Conservation (phyloP, 192 early-diverging fungal genomes). For the Geosiphon pyriformis region DNA sequence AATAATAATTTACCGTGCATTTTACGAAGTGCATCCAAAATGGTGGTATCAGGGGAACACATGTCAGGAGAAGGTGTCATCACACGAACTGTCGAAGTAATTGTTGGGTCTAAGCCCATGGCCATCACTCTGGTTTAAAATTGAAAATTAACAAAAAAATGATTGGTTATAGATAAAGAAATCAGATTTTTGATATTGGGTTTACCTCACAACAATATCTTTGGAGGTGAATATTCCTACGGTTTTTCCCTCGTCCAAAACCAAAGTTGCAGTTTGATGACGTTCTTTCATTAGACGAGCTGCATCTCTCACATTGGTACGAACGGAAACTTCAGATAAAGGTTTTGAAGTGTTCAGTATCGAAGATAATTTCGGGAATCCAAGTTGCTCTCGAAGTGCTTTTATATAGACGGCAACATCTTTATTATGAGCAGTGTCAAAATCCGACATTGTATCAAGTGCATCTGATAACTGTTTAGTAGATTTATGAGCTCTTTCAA, state of each 20-base stretch:
- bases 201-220: slow-evolving; percentile 63
- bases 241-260: slow-evolving; percentile 60
- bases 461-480: slow-evolving; percentile 73
- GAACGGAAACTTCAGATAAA: slow-evolving; percentile 56
- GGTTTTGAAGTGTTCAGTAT: slow-evolving; percentile 59
- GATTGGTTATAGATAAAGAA: background rate
- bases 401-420: slow-evolving; percentile 59
- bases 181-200: background rate
- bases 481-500: slow-evolving; percentile 74
- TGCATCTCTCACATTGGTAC: slow-evolving; percentile 65
- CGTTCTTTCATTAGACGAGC: slow-evolving; percentile 66
- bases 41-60: slow-evolving; percentile 54
- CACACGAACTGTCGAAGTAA: slow-evolving; percentile 88
- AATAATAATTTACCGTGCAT: slow-evolving; percentile 55
- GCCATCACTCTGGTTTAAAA: slow-evolving; percentile 63
- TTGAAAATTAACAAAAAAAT: background rate
- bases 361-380: slow-evolving; percentile 81
- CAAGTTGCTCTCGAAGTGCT: slow-evolving; percentile 70
- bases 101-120: slow-evolving; percentile 74
- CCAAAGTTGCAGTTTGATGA: slow-evolving; percentile 67
- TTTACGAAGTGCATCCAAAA: slow-evolving; percentile 71
- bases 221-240: slow-evolving; percentile 64
- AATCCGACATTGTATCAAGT: slow-evolving; percentile 70
- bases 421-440: slow-evolving; percentile 51
- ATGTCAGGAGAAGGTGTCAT: slow-evolving; percentile 89